phyloP scores from a whole-genome alignment of 2,329 filamentous ascomycete species.

The Neobulgaria alba region DNA sequence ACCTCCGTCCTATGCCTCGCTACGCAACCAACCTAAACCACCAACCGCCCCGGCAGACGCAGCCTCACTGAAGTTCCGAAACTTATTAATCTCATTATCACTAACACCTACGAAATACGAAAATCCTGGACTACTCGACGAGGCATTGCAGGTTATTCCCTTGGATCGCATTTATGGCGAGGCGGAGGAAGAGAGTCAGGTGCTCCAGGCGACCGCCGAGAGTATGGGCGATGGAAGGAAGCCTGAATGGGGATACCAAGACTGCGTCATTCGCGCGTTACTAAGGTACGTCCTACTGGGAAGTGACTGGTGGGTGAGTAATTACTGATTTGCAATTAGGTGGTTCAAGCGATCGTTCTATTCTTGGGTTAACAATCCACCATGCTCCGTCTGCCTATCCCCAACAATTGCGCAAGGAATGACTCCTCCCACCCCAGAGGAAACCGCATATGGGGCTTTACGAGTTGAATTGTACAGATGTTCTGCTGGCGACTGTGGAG shows the following conservation, averaged over 20 bases:
- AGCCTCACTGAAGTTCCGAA: slow-evolving; percentile 67
- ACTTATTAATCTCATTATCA: slow-evolving; percentile 75
- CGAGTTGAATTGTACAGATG: slow-evolving; percentile 88
- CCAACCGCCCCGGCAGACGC: slow-evolving; percentile 70
- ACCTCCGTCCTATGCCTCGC: slow-evolving; percentile 52
- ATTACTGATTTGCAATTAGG: slow-evolving; percentile 35
- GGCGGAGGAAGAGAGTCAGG: slow-evolving; percentile 86
- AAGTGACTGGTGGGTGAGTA: slow-evolving; percentile 1
- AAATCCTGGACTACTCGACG: slow-evolving; percentile 88
- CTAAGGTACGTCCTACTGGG: slow-evolving; percentile 54
- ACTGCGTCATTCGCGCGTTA: slow-evolving; percentile 85
- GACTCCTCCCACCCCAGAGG: slow-evolving; percentile 78
- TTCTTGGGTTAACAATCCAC: slow-evolving; percentile 91
- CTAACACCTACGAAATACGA: slow-evolving; percentile 90
- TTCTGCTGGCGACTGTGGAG: slow-evolving; percentile 63
- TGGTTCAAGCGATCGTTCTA: slow-evolving; percentile 98
- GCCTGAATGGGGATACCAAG: slow-evolving; percentile 93
- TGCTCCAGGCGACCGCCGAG: slow-evolving; percentile 78
- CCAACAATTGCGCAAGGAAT: slow-evolving; percentile 78
- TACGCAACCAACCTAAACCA: slow-evolving; percentile 57
- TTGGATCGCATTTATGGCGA: slow-evolving; percentile 87
- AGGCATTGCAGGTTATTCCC: slow-evolving; percentile 78
- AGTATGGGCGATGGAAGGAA: slow-evolving; percentile 74
- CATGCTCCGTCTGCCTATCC: slow-evolving; percentile 71
- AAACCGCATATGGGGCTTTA: slow-evolving; percentile 78